phyloP scores from a whole-genome alignment of 805 yeast genomes.

The Starmerella potacharoeniae region DNA sequence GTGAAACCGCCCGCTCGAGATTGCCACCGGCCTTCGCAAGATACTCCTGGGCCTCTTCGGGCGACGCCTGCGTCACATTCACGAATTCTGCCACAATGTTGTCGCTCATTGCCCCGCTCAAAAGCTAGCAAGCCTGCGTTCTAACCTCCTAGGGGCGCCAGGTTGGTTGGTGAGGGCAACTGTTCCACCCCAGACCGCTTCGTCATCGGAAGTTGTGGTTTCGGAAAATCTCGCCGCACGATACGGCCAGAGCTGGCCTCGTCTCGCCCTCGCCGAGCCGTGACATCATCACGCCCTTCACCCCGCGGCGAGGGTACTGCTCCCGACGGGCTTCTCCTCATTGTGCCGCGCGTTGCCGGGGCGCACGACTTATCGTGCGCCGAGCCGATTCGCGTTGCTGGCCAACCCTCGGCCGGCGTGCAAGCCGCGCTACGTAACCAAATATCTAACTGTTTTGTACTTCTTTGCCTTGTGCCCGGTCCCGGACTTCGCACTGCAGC shows the following conservation, averaged over 20 bases:
- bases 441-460: too few species aligned
- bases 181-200: neutral
- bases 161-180: neutral
- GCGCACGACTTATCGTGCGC: too few species aligned
- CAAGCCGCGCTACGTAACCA: too few species aligned
- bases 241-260: too few species aligned
- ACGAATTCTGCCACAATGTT: constrained; percentile 22
- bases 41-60: constrained; percentile 32
- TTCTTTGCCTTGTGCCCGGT: too few species aligned
- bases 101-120: constrained; percentile 6
- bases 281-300: neutral
- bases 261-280: neutral
- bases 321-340: neutral
- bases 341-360: too few species aligned
- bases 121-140: neutral
- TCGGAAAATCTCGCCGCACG: too few species aligned
- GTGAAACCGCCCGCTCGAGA: constrained; percentile 21
- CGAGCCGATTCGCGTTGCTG: too few species aligned
- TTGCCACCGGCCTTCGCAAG: constrained; percentile 30
- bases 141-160: neutral
- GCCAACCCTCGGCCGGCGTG: too few species aligned
- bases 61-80: constrained; percentile 31
- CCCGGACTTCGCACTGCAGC: too few species aligned
- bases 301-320: neutral
- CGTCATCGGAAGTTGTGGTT: neutral